A percentile compares a stretch with the other conserved stretches of the same genome.
Evolutionary conservation across 2,329 filamentous ascomycete species (phyloP).

Genomic region (Neoscytalidium dimidiatum): DNA sequence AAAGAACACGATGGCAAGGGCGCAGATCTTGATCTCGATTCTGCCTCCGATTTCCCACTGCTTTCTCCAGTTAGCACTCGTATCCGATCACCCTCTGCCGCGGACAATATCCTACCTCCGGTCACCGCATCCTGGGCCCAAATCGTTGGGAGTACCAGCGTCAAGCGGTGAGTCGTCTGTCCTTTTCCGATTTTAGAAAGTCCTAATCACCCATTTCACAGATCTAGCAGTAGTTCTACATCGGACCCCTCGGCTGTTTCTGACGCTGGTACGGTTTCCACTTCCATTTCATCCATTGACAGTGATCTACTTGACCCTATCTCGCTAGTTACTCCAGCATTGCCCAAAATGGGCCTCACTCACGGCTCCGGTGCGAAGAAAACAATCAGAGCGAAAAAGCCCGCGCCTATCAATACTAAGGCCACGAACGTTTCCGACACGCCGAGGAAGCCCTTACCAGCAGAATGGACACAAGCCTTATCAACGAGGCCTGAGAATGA

Average conservation of each 20-base stretch:
- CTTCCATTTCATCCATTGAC: slow-evolving; percentile 14
- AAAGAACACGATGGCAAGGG: neutral
- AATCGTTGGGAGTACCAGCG: slow-evolving; percentile 10
- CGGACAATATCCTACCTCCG: neutral
- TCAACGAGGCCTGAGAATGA: neutral
- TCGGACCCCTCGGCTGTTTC: slow-evolving; percentile 9
- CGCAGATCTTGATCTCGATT: neutral
- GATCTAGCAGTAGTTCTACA: neutral
- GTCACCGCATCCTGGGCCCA: slow-evolving; percentile 14
- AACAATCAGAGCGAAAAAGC: neutral
- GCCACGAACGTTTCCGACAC: neutral
- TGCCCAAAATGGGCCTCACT: neutral
- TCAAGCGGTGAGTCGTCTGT: neutral
- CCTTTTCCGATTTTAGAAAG: neutral
- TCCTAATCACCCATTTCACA: neutral
- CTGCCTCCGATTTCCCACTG: slow-evolving; percentile 2
- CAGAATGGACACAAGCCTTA: neutral
- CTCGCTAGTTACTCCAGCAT: neutral
- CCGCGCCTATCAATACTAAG: neutral
- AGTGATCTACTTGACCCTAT: slow-evolving; percentile 3
- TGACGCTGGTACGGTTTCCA: slow-evolving; percentile 18
- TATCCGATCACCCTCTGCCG: neutral
- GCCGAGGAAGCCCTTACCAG: slow-evolving; percentile 1
- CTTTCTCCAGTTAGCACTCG: neutral
- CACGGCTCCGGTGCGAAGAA: neutral